phyloP scores from a whole-genome alignment of 768 basidiomycete genomes.

The Suillus luteus region DNA sequence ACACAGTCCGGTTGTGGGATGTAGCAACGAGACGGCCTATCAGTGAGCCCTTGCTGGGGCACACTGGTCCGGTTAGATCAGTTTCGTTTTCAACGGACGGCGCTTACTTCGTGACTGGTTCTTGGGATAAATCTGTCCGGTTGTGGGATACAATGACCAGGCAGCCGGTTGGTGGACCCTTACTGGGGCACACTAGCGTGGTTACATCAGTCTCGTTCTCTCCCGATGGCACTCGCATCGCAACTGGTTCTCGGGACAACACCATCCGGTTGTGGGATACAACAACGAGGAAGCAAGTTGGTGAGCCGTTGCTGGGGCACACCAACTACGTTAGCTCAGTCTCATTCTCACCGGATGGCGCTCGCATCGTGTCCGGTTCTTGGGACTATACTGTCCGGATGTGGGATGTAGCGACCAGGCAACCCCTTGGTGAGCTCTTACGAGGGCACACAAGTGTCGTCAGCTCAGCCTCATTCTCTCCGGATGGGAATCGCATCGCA shows the following conservation, averaged over 20 bases:
- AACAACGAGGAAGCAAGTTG: neutral
- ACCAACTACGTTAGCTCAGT: neutral
- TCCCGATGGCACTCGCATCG: conserved; percentile 1
- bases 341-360: conserved; percentile 1
- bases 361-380: neutral
- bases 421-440: neutral
- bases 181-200: neutral
- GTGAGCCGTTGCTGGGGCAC: neutral
- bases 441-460: neutral
- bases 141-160: conserved; percentile 2
- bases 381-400: neutral
- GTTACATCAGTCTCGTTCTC: conserved; percentile 6
- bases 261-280: conserved; percentile 6
- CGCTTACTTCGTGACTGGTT: conserved; percentile 5
- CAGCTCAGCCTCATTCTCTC: conserved; percentile 4
- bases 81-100: conserved; percentile 8
- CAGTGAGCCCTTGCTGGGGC: neutral
- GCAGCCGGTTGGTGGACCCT: conserved; percentile 1
- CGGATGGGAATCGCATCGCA: neutral
- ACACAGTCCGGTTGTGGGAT: conserved; percentile 6
- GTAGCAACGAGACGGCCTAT: neutral
- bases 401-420: neutral
- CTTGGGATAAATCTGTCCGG: conserved; percentile 4
- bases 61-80: neutral
- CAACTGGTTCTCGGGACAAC: neutral